These are phyloP conservation scores for Sarocladium brachiariae DNA, from an alignment of 2,329 filamentous ascomycete species.

Conservation along the genomic window DNA sequence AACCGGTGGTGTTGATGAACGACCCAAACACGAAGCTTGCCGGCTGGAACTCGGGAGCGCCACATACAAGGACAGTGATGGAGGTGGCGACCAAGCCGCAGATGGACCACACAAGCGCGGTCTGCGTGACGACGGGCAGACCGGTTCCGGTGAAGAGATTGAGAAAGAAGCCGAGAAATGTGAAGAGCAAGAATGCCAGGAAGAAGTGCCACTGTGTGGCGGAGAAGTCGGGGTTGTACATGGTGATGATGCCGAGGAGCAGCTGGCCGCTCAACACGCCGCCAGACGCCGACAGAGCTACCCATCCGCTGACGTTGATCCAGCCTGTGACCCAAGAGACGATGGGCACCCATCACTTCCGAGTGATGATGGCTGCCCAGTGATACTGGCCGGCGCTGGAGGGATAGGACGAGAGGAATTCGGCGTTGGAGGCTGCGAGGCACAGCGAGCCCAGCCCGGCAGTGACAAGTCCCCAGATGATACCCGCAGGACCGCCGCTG, in stretches of 20 bases:
- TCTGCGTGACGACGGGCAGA: slow-evolving; percentile 46
- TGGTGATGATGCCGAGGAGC: slow-evolving; percentile 47
- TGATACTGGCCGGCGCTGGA: slow-evolving; percentile 54
- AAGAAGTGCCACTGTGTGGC: slow-evolving; percentile 47
- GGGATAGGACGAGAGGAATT: slow-evolving; percentile 52
- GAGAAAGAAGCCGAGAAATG: slow-evolving; percentile 38
- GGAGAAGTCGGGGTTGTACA: slow-evolving; percentile 41
- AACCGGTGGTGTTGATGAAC: slow-evolving; percentile 41
- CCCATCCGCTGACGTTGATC: slow-evolving; percentile 56
- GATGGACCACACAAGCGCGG: slow-evolving; percentile 46
- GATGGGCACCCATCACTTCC: slow-evolving; percentile 38
- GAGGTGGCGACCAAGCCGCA: slow-evolving; percentile 45
- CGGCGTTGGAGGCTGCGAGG: slow-evolving; percentile 47
- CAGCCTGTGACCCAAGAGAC: slow-evolving; percentile 50
- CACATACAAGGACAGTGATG: slow-evolving; percentile 43
- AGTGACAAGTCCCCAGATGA: slow-evolving; percentile 49
- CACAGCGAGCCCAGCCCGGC: slow-evolving; percentile 46
- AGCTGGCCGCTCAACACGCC: slow-evolving; percentile 53
- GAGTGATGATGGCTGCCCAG: slow-evolving; percentile 36
- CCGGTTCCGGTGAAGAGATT: slow-evolving; percentile 45
- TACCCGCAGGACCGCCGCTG: slow-evolving; percentile 46
- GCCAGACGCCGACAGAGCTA: slow-evolving; percentile 47
- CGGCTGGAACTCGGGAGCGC: slow-evolving; percentile 43
- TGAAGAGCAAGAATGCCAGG: slow-evolving; percentile 46
- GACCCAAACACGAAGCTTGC: slow-evolving; percentile 44